Percentiles rank a stretch among this genome's conserved stretches.
Conservation (phyloP, 345 rosid species). For the Euphorbia peplus region DNA sequence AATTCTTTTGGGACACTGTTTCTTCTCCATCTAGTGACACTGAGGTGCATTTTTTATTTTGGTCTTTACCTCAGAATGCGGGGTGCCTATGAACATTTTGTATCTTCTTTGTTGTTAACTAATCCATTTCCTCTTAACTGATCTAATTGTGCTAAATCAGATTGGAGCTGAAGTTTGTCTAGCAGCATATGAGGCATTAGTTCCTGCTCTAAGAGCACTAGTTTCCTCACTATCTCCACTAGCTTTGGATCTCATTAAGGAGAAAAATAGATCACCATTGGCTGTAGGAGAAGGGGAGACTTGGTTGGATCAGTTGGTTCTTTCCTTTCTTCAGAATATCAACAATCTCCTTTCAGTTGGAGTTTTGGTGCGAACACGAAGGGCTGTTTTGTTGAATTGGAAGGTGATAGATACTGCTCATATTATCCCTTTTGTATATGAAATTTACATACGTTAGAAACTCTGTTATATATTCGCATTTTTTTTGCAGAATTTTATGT, state of each 20-base stretch:
- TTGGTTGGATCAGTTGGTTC: constrained; percentile 57
- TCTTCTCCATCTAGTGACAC: constrained; percentile 48
- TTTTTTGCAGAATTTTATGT: not conserved
- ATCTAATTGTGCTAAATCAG: constrained; percentile 39
- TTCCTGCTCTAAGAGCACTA: constrained; percentile 49
- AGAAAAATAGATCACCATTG: constrained; percentile 34
- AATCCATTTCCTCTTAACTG: constrained; percentile 11
- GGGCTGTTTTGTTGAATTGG: constrained; percentile 75
- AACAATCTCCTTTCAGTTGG: constrained; percentile 70
- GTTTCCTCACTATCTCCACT: constrained; percentile 47
- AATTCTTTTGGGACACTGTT: constrained; percentile 50
- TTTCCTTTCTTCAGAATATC: constrained; percentile 65
- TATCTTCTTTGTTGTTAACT: not conserved
- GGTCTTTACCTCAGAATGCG: constrained; percentile 15
- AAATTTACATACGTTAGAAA: not conserved
- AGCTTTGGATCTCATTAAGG: constrained; percentile 43
- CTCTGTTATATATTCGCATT: not conserved
- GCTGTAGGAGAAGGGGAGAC: constrained; percentile 46
- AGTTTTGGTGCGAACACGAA: constrained; percentile 63
- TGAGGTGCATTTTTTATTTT: constrained; percentile 47
- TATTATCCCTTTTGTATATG: not conserved
- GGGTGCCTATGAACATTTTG: not conserved
- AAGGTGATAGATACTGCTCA: constrained; percentile 49
- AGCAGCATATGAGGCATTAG: constrained; percentile 79
- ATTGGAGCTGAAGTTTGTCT: constrained; percentile 65